Conservation (phyloP, 129 eudicot species). For the Escallonia herrerae region DNA sequence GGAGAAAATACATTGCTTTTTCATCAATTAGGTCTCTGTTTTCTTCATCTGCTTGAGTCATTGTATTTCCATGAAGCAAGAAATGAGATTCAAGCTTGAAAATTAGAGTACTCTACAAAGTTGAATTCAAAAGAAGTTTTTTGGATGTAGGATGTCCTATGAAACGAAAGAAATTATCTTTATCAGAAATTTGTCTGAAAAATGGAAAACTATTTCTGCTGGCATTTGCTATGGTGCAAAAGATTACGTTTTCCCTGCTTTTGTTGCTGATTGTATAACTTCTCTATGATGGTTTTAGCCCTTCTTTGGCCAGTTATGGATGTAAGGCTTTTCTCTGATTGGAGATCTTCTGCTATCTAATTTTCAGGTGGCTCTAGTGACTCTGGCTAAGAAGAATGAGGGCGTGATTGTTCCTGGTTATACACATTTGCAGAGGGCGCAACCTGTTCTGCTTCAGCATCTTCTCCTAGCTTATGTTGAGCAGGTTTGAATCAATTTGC, state of each 20-base stretch:
- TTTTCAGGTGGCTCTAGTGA: constrained; percentile 59
- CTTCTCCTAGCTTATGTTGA: constrained; percentile 90
- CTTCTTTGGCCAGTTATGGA: background rate
- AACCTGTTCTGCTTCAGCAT: constrained; percentile 89
- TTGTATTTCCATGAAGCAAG: too few species aligned
- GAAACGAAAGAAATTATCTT: too few species aligned
- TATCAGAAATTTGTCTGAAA: too few species aligned
- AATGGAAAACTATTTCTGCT: too few species aligned
- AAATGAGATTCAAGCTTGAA: too few species aligned
- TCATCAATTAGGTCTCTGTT: too few species aligned
- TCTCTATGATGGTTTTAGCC: background rate
- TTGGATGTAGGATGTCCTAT: too few species aligned
- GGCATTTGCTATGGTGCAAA: background rate
- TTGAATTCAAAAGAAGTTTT: too few species aligned
- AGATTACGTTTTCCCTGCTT: background rate
- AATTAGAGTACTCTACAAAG: too few species aligned
- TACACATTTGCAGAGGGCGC: constrained; percentile 94
- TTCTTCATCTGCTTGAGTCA: too few species aligned
- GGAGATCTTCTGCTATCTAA: constrained; percentile 1
- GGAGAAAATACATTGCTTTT: too few species aligned
- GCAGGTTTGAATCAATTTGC: constrained; percentile 46
- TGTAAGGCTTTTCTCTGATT: background rate
- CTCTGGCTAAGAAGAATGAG: constrained; percentile 62
- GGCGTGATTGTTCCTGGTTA: constrained; percentile 95
- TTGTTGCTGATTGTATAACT: background rate